Evolutionary conservation across 306 rosid genomes (phyloP).

Genomic region (Trifolium pratense): DNA sequence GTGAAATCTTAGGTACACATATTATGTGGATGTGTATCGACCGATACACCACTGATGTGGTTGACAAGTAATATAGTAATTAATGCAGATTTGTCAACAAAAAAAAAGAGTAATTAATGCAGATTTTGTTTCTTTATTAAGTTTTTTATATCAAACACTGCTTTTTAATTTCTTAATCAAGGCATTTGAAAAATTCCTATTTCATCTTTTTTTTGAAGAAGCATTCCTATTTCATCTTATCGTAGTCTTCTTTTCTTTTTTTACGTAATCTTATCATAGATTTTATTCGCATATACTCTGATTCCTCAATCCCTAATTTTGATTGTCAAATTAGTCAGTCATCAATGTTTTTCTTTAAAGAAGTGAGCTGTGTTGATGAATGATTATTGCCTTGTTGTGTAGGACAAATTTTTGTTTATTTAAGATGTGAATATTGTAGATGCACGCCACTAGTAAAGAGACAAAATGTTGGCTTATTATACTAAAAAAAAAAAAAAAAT

Average conservation of each 20-base stretch:
- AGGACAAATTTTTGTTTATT: not conserved
- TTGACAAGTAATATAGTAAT: too few species aligned
- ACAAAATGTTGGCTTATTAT: not conserved
- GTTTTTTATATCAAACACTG: too few species aligned
- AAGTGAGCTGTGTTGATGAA: conserved; percentile 5
- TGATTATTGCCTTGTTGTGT: not conserved
- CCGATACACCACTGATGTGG: too few species aligned
- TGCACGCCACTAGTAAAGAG: conserved; percentile 9
- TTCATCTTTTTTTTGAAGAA: too few species aligned
- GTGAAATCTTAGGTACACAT: too few species aligned
- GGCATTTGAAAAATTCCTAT: not conserved
- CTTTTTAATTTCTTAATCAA: not conserved
- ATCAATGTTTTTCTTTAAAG: not conserved
- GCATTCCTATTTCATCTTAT: not conserved
- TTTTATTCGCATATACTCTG: not conserved
- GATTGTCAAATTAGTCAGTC: not conserved
- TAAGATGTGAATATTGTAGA: not conserved
- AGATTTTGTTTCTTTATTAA: too few species aligned
- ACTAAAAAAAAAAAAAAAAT: too few species aligned
- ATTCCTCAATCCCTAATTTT: not conserved
- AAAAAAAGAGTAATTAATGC: too few species aligned
- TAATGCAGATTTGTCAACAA: too few species aligned
- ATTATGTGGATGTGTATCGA: too few species aligned
- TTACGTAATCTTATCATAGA: not conserved
- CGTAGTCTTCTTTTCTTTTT: not conserved